These are phyloP conservation scores for Primulina eburnea DNA, from an alignment of 257 asterid species.

Conservation along the genomic window DNA sequence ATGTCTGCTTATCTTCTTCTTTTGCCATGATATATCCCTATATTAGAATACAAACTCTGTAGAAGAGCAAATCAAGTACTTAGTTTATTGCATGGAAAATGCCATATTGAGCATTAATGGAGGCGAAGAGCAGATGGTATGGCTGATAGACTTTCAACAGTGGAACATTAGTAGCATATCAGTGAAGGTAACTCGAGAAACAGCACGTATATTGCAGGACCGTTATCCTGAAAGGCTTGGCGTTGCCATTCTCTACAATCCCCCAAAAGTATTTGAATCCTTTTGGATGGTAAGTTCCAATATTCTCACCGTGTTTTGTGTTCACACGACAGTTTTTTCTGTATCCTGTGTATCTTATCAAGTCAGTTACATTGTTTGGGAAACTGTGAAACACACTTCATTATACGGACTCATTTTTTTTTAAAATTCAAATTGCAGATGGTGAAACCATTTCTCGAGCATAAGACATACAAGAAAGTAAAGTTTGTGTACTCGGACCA, in stretches of 20 bases:
- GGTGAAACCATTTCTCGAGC: slow-evolving; percentile 67
- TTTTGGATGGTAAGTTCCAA: slow-evolving; percentile 55
- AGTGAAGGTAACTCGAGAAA: slow-evolving; percentile 52
- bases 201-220: slow-evolving; percentile 55
- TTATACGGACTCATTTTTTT: background rate
- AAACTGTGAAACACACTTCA: background rate
- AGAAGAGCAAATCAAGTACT: slow-evolving; percentile 51
- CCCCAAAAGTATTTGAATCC: slow-evolving; percentile 69
- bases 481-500: slow-evolving; percentile 52
- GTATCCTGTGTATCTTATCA: background rate
- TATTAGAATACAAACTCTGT: slow-evolving; percentile 43
- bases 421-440: slow-evolving; percentile 31
- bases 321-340: background rate
- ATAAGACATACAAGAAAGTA: slow-evolving; percentile 57
- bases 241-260: slow-evolving; percentile 56
- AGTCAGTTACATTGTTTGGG: background rate
- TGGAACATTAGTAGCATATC: slow-evolving; percentile 58
- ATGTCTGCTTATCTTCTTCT: background rate
- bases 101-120: slow-evolving; percentile 43
- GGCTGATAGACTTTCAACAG: slow-evolving; percentile 56
- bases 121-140: slow-evolving; percentile 65
- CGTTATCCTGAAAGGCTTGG: slow-evolving; percentile 73
- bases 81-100: slow-evolving; percentile 65
- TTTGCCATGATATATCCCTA: slow-evolving; percentile 5
- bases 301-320: slow-evolving; percentile 5